These are phyloP conservation scores for Symbiodinium natans DNA, from an alignment of 73 alveolate genomes.

Conservation along the genomic window DNA sequence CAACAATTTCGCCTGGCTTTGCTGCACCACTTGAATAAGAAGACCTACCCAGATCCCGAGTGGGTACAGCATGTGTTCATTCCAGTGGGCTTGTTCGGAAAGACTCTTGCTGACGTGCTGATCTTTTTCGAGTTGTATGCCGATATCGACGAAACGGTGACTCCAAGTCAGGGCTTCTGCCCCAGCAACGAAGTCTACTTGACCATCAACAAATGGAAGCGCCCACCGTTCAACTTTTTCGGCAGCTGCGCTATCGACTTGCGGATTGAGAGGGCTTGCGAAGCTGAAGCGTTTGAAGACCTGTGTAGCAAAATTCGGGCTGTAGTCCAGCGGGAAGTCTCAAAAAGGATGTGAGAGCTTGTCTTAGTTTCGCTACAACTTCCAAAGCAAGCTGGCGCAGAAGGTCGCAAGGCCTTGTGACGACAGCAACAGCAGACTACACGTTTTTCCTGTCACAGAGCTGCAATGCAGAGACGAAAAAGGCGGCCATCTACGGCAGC, in stretches of 20 bases:
- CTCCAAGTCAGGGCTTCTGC: not conserved
- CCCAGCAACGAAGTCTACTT: not conserved
- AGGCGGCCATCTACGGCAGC: too few relatives aligned
- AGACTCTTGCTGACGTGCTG: not conserved
- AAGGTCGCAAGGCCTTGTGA: too few relatives aligned
- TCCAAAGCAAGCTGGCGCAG: too few relatives aligned
- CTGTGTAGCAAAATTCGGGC: not conserved
- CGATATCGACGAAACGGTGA: not conserved
- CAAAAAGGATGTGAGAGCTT: too few relatives aligned
- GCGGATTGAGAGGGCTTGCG: not conserved
- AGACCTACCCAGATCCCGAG: not conserved
- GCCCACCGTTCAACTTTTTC: not conserved
- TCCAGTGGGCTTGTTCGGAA: not conserved
- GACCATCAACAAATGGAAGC: not conserved
- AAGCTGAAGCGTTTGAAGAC: not conserved
- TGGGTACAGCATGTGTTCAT: not conserved
- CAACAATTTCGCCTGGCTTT: not conserved
- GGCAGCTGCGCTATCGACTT: not conserved
- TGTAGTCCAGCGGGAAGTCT: not conserved
- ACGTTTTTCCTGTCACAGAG: too few relatives aligned
- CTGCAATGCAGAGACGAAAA: too few relatives aligned
- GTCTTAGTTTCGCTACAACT: too few relatives aligned
- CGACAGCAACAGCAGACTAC: too few relatives aligned
- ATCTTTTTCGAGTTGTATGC: not conserved
- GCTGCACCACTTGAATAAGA: not conserved